Percentiles rank a stretch among this genome's conserved stretches.
Conservation (phyloP, 2,329 filamentous ascomycete genomes). For the Parafenestella ontariensis region DNA sequence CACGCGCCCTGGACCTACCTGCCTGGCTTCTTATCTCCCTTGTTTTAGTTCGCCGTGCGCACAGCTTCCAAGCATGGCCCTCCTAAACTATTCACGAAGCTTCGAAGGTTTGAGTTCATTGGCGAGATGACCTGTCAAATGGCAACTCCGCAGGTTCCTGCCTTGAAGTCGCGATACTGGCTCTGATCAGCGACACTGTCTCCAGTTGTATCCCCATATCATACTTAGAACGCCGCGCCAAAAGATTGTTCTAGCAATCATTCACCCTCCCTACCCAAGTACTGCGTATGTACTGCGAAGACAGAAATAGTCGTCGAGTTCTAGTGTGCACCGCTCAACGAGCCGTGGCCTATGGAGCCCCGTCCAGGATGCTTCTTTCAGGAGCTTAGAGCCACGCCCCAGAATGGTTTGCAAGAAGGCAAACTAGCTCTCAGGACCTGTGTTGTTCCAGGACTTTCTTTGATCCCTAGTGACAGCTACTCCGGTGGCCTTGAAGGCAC, state of each 20-base stretch:
- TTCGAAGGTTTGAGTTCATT: slow-evolving; percentile 8
- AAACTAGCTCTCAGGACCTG: neutral
- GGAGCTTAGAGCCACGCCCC: neutral
- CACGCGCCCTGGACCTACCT: too few species aligned
- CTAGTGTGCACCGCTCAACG: neutral
- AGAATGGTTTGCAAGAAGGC: neutral
- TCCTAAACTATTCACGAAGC: slow-evolving; percentile 11
- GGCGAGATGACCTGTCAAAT: slow-evolving; percentile 17
- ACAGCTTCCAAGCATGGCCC: slow-evolving; percentile 3
- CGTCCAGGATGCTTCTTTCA: neutral
- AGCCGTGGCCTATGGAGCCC: neutral
- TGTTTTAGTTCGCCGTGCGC: neutral
- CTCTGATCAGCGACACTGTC: neutral
- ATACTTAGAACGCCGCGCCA: slow-evolving; percentile 16
- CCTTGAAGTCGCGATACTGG: slow-evolving; percentile 13
- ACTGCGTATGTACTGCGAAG: slow-evolving; percentile 12
- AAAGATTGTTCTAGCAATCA: slow-evolving; percentile 8
- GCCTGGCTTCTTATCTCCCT: neutral
- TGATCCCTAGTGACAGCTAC: too few species aligned
- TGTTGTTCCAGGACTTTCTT: too few species aligned
- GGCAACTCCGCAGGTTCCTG: slow-evolving; percentile 17
- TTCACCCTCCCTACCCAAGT: slow-evolving; percentile 16
- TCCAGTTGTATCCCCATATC: slow-evolving; percentile 1
- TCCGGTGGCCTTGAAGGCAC: too few species aligned
- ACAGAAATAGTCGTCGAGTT: slow-evolving; percentile 4